These are phyloP conservation scores for Wickerhamiella siamensis DNA, from an alignment of 805 yeast species.

Conservation along the genomic window DNA sequence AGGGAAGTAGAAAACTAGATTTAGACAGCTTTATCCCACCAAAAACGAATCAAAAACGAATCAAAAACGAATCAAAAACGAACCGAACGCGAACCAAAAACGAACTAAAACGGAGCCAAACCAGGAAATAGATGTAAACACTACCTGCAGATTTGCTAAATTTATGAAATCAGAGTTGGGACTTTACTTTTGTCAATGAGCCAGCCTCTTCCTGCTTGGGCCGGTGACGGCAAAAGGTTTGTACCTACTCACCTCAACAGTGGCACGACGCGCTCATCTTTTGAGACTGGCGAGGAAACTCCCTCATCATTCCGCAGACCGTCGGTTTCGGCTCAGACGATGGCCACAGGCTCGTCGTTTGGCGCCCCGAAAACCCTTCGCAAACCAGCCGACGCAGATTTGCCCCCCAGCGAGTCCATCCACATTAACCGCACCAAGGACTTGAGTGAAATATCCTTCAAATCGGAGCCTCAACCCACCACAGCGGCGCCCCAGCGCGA, in stretches of 20 bases:
- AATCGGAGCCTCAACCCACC: neutral
- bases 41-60: no score
- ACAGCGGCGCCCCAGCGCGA: conserved; percentile 6
- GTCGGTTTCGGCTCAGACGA: neutral
- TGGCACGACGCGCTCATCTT: conserved; percentile 15
- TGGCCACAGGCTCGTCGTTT: conserved; percentile 1
- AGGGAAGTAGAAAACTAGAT: no score
- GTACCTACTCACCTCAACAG: conserved; percentile 17
- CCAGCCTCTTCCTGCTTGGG: conserved; percentile 1
- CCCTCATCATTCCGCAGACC: neutral
- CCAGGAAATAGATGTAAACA: no score
- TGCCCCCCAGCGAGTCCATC: conserved; percentile 2
- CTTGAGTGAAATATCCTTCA: neutral
- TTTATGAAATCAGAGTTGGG: neutral
- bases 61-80: no score
- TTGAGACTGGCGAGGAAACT: conserved; percentile 8
- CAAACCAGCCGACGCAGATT: conserved; percentile 1
- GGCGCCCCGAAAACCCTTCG: conserved; percentile 2
- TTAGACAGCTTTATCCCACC: no score
- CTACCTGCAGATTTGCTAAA: neutral
- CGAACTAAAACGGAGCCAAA: no score
- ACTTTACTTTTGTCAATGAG: neutral
- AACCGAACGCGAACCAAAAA: no score
- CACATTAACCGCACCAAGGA: neutral
- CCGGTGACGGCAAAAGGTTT: conserved; percentile 12